Base-by-base conservation (phyloP, 495 filamentous ascomycete species). In the Neurospora terricola region DNA sequence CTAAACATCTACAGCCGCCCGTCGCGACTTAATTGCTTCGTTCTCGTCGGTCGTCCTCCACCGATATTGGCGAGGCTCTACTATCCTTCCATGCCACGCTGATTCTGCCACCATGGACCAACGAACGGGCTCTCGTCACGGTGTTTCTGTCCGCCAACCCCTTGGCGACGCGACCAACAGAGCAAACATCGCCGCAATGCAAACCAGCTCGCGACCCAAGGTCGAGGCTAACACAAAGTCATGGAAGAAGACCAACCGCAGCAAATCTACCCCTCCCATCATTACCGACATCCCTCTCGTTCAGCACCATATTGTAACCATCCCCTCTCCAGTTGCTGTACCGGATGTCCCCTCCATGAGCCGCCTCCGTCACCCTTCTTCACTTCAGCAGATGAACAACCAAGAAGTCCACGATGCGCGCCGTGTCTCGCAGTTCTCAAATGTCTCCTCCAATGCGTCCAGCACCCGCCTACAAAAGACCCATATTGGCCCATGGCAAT, bases 401-500 rank as follows among this genome's bases (percentile, higher is more conserved):
- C 81, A 83, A 45, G 78, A 78, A 62, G 38, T 38, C 9, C 23
- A 69, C 16, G 84, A 88, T 27, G 84, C 87, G 7, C 91, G 92
- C 34, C 88, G 93, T 40, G 87, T 90, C 74, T 96, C 94, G 0
- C 88, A 91, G 66, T 84, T 92, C 18, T 95, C 93, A 1, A 90
- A 89, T 4, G 82, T 86, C 0, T 94, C 92, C 0, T 90, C 14
- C 78, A 85, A 39, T 87, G 88, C 75, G 84, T 87, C 37, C 71
- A 77, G 37, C 73, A 80, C 76, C 34, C 76, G 87, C 18, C 75
- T 88, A 70, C 83, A 90, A 66, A 97, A 97, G 79, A 92, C 90
- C 10, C 89, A 91, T 75, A 91, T 89, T 71, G 94, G 94, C 3
- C 94, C 95, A 76, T 99, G 96, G 96, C 87, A 93, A 70, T 82